These are phyloP conservation scores for Penicillium samsonianum DNA, from an alignment of 495 filamentous ascomycete species.

Conservation along the genomic window DNA sequence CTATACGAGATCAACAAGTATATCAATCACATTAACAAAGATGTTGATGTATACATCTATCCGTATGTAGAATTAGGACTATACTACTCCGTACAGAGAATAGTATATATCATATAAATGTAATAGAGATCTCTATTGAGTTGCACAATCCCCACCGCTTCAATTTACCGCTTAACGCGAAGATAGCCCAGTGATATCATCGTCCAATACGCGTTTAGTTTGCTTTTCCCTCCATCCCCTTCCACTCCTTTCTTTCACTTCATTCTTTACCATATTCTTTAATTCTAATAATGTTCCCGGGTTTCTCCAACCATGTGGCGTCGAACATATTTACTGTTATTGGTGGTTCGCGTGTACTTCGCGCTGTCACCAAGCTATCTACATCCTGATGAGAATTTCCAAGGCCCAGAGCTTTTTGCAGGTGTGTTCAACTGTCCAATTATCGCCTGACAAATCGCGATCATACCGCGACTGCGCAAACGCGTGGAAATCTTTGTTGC, in stretches of 20 bases:
- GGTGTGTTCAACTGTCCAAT: conserved; percentile 58
- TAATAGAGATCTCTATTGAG: not conserved
- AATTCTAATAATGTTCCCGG: conserved; percentile 25
- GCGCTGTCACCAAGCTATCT: conserved; percentile 93
- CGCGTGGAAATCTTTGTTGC: conserved; percentile 1
- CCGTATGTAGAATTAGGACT: not conserved
- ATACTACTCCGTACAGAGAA: not conserved
- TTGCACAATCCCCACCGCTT: not conserved
- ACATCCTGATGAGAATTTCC: conserved; percentile 98
- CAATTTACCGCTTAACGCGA: conserved; percentile 4
- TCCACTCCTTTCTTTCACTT: conserved; percentile 8
- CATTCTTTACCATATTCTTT: conserved; percentile 14
- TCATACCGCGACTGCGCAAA: not conserved
- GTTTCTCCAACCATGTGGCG: conserved; percentile 71
- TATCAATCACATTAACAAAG: not conserved
- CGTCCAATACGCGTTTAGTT: conserved; percentile 18
- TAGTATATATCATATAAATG: no score
- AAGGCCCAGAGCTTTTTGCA: conserved; percentile 94
- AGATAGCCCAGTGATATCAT: conserved; percentile 30
- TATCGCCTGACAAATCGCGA: not conserved
- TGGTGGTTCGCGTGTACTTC: conserved; percentile 89
- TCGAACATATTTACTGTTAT: conserved; percentile 79
- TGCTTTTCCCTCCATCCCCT: conserved; percentile 10
- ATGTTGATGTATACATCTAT: not conserved
- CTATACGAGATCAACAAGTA: not conserved